Evolutionary conservation across 495 filamentous ascomycete genomes (phyloP), one percentile per base, ranked within the genome.

Genomic region (Podospora bellae-mahoneyi): DNA sequence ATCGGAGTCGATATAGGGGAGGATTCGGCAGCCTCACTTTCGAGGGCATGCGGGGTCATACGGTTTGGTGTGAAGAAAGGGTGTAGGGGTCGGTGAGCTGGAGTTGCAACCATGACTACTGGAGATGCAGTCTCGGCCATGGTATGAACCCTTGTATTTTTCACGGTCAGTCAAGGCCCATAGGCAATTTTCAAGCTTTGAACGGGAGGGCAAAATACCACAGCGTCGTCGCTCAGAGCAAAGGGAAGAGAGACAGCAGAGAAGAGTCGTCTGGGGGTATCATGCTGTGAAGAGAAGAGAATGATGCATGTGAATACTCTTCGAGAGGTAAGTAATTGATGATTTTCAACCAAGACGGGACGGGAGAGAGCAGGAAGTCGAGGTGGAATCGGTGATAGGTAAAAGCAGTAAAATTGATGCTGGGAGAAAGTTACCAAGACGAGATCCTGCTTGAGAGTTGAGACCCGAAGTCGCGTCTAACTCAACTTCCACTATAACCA

Each of bases 31-130:
- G 66, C 26, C 0, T 27, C 23, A 9, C 55, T 64, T 64, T 68
- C 19, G 55, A 32, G 5, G 4, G 26, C 6, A 10, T 67, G 56
- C 9, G 48, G 16, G n/a, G 59, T 16, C 19, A 48, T 44, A 20
- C 71, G 75, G n/a, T 65, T 71, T 20, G 64, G 68, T 1, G 69
- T 44, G 65, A 78, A 78, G 54, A 78, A 78, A 7, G 76, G 76
- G 58, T 78, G 76, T 57, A 78, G 26, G 5, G 75, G 73, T 61
- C 67, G 73, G 28, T 65, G 73, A 44, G 56, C 39, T 6, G 66
- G 56, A 6, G 48, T 32, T 26, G 60, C 69, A 30, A 64, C 60
- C 16, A 48, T 48, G 15, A 20, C 55, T 58, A 16, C 28, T 20
- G 67, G 15, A 48, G 39, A 59, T 63, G 64, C 66, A 65, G 71